Evolutionary conservation across 257 asterid species (phyloP), one percentile per base, ranked within the genome.

Genomic region (Nicotiana sylvestris): DNA sequence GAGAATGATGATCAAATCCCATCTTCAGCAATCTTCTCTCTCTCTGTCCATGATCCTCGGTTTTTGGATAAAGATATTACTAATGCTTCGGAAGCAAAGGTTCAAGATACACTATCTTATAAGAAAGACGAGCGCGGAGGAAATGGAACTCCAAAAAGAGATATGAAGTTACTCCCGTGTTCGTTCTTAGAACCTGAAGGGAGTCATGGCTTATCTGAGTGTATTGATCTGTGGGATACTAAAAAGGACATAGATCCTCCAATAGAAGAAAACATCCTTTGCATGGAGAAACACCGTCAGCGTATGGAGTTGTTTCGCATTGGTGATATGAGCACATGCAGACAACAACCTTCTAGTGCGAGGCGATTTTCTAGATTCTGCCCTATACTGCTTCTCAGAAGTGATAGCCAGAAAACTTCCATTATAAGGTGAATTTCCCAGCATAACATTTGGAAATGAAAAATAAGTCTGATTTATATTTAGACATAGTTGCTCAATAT

Each of bases 1-100:
- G 89, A 77, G 30, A 57, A 56, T 82, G 85, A 85, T 69, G 82
- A 85, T 39, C 85, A 88, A 81, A 85, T 78, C 62, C 85, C 90
- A 62, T 68, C 90, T 55, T 88, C 94, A 61, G 86, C 89, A 9
- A 83, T 94, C 51, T 81, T 90, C 78, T 84, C 98, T 27, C 82
- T 94, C 82, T 84, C 68, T 77, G 97, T 92, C 80, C 86, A 85
- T 65, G 99, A 96, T 87, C 98, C 98, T 60, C 97, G 98, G 77
- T 16, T 46, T 55, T 57, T 83, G 67, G 83, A 83, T 70, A 85
- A 84, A 61, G 89, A 46, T 62, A 55, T 53, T 49, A 77, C 62
- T 58, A 43, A 13, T 81, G 82, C 80, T 76, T 33, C 83, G 27
- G 91, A 90, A 65, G 86, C 65, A 88, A 86, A 84, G 55, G 72